Evolutionary conservation across 1,284 basidiomycete genomes (phyloP), one percentile per base, ranked within the genome.

Genomic region (Mrakiaceae sp.): DNA sequence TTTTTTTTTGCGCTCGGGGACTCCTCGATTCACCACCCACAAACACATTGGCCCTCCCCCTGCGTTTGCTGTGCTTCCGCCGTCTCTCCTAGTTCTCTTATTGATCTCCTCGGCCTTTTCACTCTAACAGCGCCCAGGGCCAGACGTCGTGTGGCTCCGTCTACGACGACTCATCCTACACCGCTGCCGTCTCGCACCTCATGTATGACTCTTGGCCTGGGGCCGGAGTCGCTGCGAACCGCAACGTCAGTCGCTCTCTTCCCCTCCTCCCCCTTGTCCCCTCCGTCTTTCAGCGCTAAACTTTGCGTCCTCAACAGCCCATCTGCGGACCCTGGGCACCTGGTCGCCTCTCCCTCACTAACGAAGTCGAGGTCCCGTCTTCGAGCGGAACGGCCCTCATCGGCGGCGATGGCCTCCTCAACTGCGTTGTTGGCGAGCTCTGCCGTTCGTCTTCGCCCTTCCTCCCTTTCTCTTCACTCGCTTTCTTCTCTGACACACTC

Each of bases 61-160:
- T 11, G 52, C n/a, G 8, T 12, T 8, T 53, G 10, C 10, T 53
- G 48, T 50, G 9, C 48, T n/a, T 50, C 9, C 9, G n/a, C 9
- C 2, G n/a, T 50, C 48, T 50, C 48, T 10, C 48, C 48, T n/a
- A 50, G 48, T n/a, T 50, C 48, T 50, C 48, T n/a, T n/a, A 10
- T n/a, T 50, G 2, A 27, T 27, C 27, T 50, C 48, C 55, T 7
- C 6, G 4, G 6, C 40, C 40, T 0, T 39, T 57, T 9, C 43
- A 12, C 16, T 55, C 16, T 27, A 8, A 40, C 43, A 57, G 55
- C 48, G 61, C 47, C 12, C 53, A 56, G 40, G 61, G 61, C 16
- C 61, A 63, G 51, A 63, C 61, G 6, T 63, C 61, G 8, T 63
- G 61, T 49, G 61, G 61, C 27, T 56, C 53, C 16, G 61, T 63